Conservation (phyloP, 257 asterid genomes). For the Nicotiana attenuata region DNA sequence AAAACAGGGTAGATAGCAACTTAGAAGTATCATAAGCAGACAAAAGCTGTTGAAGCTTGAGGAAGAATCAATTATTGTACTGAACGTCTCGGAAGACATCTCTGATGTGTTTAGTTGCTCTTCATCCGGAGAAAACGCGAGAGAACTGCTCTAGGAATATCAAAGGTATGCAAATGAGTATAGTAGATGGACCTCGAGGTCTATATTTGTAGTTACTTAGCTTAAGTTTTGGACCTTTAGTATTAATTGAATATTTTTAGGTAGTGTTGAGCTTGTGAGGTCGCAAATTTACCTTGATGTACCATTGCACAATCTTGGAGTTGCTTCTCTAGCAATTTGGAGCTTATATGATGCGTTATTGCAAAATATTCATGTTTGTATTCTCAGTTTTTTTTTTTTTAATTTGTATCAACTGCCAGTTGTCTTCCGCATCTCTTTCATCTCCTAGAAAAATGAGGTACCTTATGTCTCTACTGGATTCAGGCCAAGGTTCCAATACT, state of each 20-base stretch:
- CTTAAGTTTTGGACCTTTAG: neutral
- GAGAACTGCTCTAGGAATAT: neutral
- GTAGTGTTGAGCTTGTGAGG: neutral
- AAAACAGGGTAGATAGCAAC: neutral
- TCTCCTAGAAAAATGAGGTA: neutral
- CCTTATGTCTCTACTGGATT: neutral
- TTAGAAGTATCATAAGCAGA: neutral
- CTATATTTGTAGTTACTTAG: neutral
- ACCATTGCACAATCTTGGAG: neutral
- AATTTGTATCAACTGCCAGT: neutral
- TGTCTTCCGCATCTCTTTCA: neutral
- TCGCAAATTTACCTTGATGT: neutral
- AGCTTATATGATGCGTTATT: neutral
- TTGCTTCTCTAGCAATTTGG: neutral
- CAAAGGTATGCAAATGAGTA: neutral
- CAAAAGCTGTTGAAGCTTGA: neutral
- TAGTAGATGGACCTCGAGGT: neutral
- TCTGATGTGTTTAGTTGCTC: neutral
- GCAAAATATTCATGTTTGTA: neutral
- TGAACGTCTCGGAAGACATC: neutral
- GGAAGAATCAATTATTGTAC: neutral
- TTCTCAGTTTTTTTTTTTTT: neutral
- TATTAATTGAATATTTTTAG: neutral
- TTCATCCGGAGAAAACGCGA: neutral
- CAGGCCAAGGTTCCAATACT: neutral